Base-by-base conservation (phyloP, 2,329 filamentous ascomycete genomes). In the Aspergillus sp. region DNA sequence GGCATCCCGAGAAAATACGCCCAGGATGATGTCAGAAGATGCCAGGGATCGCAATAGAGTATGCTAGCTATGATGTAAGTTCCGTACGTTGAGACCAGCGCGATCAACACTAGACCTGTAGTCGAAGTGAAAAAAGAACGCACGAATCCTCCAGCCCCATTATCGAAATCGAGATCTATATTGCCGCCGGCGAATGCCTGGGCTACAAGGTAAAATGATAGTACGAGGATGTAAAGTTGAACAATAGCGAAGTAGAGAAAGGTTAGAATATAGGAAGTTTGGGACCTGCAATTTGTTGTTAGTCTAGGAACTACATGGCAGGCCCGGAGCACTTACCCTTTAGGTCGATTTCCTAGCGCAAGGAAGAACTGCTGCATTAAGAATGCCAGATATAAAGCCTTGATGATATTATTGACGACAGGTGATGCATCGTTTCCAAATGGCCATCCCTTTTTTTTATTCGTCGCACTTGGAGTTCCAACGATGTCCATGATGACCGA, bases 1-100 rank as follows among this genome's bases (percentile, higher is more conserved):
- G 95, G 95, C 73, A 97, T 87, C 60, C 96, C 81, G 70, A 32
- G 25, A 15, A 98, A 83, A 77, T 98, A 98, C 73, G 91, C 88
- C 15, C 90, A 90, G 86, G 96, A 99, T 2, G 94, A 98, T 74
- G 95, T 95, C 83, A 99, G 96, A 95, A 99, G 98, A 86, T 99
- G 95, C 95, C 95, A 99, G 21, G 95, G 95, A 77, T 99, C 95
- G 71, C 97, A 83, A 81, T 99, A 99, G 79, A 99, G 81, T 85
- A 99, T 96, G 2, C 93, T 98, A 8, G 94, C 93, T 60, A 98
- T 82, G 74, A 92, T 98, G 87, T 98, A 97, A 61, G 98, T 86
- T 78, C 95, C 95, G 74, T 96, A 98, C 58, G 96, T 99, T 63
- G 95, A 90, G 63, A 94, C 87, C 67, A 99, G 82, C 11, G 95